Percentiles rank a stretch among this genome's conserved stretches.
Conservation (phyloP, 164 flowering plant genomes). For the Pachysandra terminalis region DNA sequence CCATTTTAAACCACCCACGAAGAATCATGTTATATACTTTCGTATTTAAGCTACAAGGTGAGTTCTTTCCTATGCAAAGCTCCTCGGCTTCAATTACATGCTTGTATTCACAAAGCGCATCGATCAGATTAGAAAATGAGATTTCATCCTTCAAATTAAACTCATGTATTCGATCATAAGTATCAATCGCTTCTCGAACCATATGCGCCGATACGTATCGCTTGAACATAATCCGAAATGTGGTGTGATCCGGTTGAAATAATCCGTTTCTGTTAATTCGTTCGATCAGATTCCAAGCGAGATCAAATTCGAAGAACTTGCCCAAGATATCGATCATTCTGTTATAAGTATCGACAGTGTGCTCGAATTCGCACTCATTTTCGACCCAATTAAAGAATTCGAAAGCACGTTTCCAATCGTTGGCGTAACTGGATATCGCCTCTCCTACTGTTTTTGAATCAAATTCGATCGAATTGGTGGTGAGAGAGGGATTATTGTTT, state of each 20-base stretch:
- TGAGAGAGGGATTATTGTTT: conserved; percentile 3
- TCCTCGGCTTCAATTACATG: conserved; percentile 91
- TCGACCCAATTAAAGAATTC: conserved; percentile 91
- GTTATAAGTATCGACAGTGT: conserved; percentile 63
- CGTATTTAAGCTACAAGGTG: conserved; percentile 19
- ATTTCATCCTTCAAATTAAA: conserved; percentile 64
- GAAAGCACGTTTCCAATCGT: conserved; percentile 68
- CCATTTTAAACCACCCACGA: conserved; percentile 76
- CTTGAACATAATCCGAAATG: conserved; percentile 78
- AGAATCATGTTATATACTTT: conserved; percentile 74
- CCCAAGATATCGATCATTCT: conserved; percentile 70
- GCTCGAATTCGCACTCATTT: conserved; percentile 34
- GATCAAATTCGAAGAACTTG: conserved; percentile 77
- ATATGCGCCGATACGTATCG: conserved; percentile 70
- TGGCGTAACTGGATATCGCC: conserved; percentile 56
- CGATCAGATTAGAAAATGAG: conserved; percentile 62
- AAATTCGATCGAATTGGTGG: conserved; percentile 12
- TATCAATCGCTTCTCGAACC: conserved; percentile 57
- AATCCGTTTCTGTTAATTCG: conserved; percentile 32
- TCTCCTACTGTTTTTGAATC: conserved; percentile 39
- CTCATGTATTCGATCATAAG: conserved; percentile 36
- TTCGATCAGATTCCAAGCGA: conserved; percentile 48
- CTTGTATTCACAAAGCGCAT: conserved; percentile 84
- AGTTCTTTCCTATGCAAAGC: conserved; percentile 38
- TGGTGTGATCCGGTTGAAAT: conserved; percentile 48